phyloP scores from a whole-genome alignment of 306 rosid genomes.

The Albizia julibrissin region DNA sequence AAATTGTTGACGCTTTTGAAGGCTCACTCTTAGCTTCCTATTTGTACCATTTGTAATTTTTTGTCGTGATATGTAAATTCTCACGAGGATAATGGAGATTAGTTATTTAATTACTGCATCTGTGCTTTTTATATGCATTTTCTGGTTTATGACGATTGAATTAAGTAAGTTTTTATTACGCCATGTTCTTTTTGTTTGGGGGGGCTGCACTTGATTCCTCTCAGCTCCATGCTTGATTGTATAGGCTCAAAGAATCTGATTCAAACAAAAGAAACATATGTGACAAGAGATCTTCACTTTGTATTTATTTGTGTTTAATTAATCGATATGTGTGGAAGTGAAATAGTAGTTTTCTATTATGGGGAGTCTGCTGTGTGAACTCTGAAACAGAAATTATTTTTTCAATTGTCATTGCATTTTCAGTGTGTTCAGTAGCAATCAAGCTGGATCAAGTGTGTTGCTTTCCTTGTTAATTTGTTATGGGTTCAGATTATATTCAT shows the following conservation, averaged over 20 bases:
- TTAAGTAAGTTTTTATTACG: no score
- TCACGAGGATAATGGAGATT: neutral
- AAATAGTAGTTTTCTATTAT: no score
- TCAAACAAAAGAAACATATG: neutral
- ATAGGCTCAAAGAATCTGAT: no score
- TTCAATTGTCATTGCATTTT: no score
- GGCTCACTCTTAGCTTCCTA: neutral
- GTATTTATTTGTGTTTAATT: neutral
- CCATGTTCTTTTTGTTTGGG: no score
- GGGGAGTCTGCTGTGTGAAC: no score
- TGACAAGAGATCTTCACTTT: neutral
- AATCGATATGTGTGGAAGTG: neutral
- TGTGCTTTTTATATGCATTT: neutral
- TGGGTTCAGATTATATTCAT: no score
- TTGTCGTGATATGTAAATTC: slow-evolving; percentile 7
- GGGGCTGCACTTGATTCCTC: neutral
- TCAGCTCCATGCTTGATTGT: neutral
- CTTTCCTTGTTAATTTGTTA: no score
- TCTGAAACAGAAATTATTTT: no score
- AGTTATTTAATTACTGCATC: neutral
- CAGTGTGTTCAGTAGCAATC: no score
- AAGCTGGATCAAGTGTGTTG: no score
- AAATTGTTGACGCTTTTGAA: slow-evolving; percentile 7
- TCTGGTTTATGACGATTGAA: neutral
- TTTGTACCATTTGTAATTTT: neutral